phyloP scores from a whole-genome alignment of 768 basidiomycete species.

The Russula griseocarnosa region DNA sequence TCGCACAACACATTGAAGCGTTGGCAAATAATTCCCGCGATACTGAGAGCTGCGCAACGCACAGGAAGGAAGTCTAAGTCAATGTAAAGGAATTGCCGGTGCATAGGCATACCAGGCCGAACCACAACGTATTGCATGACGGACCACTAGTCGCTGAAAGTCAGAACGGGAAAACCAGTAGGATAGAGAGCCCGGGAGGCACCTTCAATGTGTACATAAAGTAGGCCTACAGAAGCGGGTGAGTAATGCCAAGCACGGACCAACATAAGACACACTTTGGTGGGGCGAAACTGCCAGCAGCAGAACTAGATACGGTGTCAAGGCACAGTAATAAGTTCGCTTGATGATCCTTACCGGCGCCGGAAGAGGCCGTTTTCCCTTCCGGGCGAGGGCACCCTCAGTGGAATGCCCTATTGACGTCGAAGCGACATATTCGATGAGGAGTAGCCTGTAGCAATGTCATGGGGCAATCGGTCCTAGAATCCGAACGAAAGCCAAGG shows the following conservation, averaged over 20 bases:
- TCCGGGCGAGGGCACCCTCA: slow-evolving; percentile 64
- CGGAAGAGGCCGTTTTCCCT: slow-evolving; percentile 72
- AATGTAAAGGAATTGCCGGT: neutral
- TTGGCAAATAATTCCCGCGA: slow-evolving; percentile 77
- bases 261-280: slow-evolving; percentile 47
- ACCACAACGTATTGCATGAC: slow-evolving; percentile 87
- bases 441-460: slow-evolving; percentile 50
- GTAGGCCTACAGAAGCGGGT: slow-evolving; percentile 50
- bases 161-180: slow-evolving; percentile 2
- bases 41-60: slow-evolving; percentile 47
- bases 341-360: slow-evolving; percentile 50
- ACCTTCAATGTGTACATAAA: slow-evolving; percentile 90
- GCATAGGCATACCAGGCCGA: slow-evolving; percentile 44
- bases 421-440: slow-evolving; percentile 81
- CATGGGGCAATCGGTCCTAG: neutral
- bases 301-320: slow-evolving; percentile 53
- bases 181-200: slow-evolving; percentile 11
- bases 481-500: neutral
- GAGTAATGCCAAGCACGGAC: slow-evolving; percentile 1
- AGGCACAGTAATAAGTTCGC: neutral
- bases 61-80: slow-evolving; percentile 9
- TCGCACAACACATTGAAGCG: slow-evolving; percentile 65
- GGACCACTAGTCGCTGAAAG: slow-evolving; percentile 53
- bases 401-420: slow-evolving; percentile 60
- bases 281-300: slow-evolving; percentile 76